These are phyloP conservation scores for Nannizziopsis barbatae DNA, from an alignment of 2,329 filamentous ascomycete species.

Conservation along the genomic window DNA sequence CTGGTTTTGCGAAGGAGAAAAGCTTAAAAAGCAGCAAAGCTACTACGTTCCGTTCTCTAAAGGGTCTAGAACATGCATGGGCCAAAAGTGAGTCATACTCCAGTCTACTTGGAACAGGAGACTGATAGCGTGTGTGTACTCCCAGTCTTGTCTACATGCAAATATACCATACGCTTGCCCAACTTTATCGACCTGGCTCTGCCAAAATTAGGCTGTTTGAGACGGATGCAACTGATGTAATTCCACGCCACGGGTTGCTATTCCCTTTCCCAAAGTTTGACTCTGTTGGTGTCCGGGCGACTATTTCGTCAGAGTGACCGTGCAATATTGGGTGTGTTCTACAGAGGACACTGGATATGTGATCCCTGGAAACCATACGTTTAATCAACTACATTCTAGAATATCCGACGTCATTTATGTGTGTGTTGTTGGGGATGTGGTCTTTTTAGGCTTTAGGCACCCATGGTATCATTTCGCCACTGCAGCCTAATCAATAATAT, in stretches of 20 bases:
- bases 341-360: too few relatives aligned
- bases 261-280: not conserved
- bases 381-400: too few relatives aligned
- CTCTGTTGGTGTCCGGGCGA: not conserved
- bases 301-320: not conserved
- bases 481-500: too few relatives aligned
- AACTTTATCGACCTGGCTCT: not conserved
- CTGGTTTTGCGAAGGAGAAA: constrained; percentile 25
- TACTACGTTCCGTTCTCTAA: constrained; percentile 37
- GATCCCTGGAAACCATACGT: too few relatives aligned
- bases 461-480: too few relatives aligned
- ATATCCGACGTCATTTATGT: not conserved
- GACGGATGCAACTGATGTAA: not conserved
- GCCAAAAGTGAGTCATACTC: constrained; percentile 10
- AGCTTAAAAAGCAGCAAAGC: constrained; percentile 19
- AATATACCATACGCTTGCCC: constrained; percentile 1
- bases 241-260: constrained; percentile 1
- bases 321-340: not conserved
- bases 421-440: not conserved
- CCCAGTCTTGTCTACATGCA: constrained; percentile 3
- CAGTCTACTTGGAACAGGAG: not conserved
- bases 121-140: not conserved
- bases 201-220: not conserved
- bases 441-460: too few relatives aligned
- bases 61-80: constrained; percentile 34